Conservation (phyloP, 1,139 yeast species). For the Suhomyces maxii region DNA sequence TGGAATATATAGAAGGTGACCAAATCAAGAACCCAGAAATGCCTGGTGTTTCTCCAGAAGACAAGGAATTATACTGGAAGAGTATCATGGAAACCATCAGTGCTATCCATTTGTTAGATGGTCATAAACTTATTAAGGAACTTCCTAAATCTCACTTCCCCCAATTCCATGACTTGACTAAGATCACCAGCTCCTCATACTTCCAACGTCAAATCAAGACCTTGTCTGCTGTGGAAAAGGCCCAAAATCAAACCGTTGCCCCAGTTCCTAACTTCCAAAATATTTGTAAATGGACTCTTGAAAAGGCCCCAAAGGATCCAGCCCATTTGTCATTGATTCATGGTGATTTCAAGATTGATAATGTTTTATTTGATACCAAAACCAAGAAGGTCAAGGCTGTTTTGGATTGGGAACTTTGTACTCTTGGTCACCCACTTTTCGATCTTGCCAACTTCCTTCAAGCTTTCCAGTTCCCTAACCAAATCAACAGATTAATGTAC, state of each 20-base stretch:
- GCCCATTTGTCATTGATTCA: constrained; percentile 52
- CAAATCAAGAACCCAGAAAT: constrained; percentile 59
- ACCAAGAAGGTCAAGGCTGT: constrained; percentile 55
- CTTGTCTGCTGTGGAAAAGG: constrained; percentile 44
- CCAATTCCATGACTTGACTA: constrained; percentile 36
- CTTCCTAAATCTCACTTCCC: constrained; percentile 52
- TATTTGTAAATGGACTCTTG: constrained; percentile 44
- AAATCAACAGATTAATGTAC: constrained; percentile 30
- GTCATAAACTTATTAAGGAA: constrained; percentile 40
- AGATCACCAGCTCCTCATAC: constrained; percentile 34
- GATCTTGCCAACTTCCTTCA: constrained; percentile 63
- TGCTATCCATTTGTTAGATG: constrained; percentile 54
- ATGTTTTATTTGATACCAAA: constrained; percentile 54
- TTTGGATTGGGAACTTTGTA: constrained; percentile 69
- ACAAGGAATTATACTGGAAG: constrained; percentile 42
- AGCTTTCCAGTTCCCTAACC: constrained; percentile 51
- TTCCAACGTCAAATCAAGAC: constrained; percentile 59
- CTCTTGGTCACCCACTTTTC: constrained; percentile 66
- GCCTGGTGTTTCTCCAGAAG: constrained; percentile 33
- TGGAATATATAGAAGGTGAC: constrained; percentile 62
- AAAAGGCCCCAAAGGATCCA: constrained; percentile 51
- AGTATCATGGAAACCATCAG: constrained; percentile 53
- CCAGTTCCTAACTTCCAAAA: constrained; percentile 51
- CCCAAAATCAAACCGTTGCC: constrained; percentile 53
- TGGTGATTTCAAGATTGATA: constrained; percentile 71